Percentiles rank a stretch among this genome's conserved stretches.
Conservation (phyloP, 345 rosid genomes). For the Gossypium anomalum region DNA sequence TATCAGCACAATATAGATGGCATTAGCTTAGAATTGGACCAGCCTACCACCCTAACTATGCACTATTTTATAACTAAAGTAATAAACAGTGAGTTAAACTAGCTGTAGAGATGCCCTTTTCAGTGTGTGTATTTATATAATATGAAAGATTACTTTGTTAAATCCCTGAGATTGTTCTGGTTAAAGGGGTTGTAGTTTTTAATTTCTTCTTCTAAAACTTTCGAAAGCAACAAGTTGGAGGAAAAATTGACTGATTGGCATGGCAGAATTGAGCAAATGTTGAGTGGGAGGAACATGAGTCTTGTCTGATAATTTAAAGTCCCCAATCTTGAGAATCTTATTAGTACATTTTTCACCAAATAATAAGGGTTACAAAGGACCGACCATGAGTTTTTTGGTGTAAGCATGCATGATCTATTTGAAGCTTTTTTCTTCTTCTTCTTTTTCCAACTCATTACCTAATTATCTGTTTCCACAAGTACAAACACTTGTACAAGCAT, state of each 20-base stretch:
- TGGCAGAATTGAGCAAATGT: slow-evolving; percentile 4
- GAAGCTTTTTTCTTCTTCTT: not conserved
- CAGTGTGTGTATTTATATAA: not conserved
- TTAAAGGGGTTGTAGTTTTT: not conserved
- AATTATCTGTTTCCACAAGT: not conserved
- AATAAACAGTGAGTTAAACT: not conserved
- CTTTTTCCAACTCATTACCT: not conserved
- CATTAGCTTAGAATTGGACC: not conserved
- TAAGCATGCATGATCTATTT: not conserved
- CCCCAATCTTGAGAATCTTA: not conserved
- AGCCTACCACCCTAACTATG: not conserved
- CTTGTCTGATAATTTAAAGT: not conserved
- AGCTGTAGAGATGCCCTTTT: slow-evolving; percentile 4
- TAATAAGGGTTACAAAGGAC: not conserved
- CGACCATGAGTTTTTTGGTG: not conserved
- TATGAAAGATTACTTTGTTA: not conserved
- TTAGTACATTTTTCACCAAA: not conserved
- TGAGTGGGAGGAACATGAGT: not conserved
- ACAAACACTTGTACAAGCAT: not conserved
- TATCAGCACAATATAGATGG: not conserved
- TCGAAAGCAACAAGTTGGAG: not conserved
- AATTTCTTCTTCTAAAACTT: not conserved
- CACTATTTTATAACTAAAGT: slow-evolving; percentile 3
- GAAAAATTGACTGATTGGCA: not conserved
- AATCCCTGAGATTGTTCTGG: not conserved